Conservation (phyloP, 2,329 filamentous ascomycete genomes). For the Microcyclosporella mali region DNA sequence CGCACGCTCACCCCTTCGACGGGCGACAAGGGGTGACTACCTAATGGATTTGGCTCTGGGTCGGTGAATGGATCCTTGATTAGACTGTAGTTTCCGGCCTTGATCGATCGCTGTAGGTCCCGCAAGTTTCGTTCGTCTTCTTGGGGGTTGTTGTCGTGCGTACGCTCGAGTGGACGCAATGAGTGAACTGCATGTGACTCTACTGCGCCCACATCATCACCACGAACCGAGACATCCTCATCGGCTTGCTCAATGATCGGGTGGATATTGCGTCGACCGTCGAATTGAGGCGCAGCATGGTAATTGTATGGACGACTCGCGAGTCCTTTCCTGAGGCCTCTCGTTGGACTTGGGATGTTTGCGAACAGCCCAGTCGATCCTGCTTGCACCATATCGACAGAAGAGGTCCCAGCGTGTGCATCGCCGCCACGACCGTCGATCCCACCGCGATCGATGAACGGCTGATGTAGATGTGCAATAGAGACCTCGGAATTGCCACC, state of each 20-base stretch:
- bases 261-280: constrained; percentile 38
- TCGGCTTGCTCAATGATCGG: constrained; percentile 20
- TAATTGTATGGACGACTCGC: constrained; percentile 33
- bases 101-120: constrained; percentile 13
- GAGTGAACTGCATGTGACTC: constrained; percentile 6
- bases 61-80: constrained; percentile 37
- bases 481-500: constrained; percentile 27
- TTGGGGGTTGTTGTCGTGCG: constrained; percentile 2
- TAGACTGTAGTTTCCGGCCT: constrained; percentile 5
- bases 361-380: constrained; percentile 44
- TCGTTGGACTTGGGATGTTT: constrained; percentile 44
- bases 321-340: constrained; percentile 40
- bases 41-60: constrained; percentile 31
- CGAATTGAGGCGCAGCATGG: constrained; percentile 39
- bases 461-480: constrained; percentile 44
- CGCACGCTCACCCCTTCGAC: constrained; percentile 19
- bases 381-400: constrained; percentile 21
- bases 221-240: constrained; percentile 13
- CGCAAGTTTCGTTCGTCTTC: constrained; percentile 12
- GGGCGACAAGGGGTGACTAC: constrained; percentile 26
- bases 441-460: constrained; percentile 33
- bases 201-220: constrained; percentile 1
- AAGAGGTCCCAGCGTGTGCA: constrained; percentile 32
- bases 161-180: constrained; percentile 2
- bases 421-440: constrained; percentile 36